These are phyloP conservation scores for Geotrichum europaeum DNA, from an alignment of 1,139 yeast species.

Conservation along the genomic window DNA sequence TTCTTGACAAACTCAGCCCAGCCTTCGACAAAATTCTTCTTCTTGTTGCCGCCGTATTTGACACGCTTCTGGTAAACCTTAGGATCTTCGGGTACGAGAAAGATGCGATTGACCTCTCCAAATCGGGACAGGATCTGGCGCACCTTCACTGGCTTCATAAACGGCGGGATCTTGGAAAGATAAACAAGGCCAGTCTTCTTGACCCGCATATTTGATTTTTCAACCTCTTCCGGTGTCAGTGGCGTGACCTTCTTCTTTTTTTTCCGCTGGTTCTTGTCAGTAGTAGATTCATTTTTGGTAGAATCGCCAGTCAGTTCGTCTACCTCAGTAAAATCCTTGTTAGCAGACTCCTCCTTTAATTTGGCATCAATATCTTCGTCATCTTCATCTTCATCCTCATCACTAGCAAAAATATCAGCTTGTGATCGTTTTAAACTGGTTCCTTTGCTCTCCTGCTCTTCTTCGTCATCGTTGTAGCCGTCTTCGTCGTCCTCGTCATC, in stretches of 20 bases:
- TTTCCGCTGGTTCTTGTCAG: slow-evolving; percentile 2
- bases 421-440: slow-evolving; percentile 6
- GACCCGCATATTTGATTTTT: slow-evolving; percentile 36
- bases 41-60: slow-evolving; percentile 91
- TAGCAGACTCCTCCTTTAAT: slow-evolving; percentile 8
- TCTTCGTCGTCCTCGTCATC: slow-evolving; percentile 14
- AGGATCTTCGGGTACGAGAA: slow-evolving; percentile 80
- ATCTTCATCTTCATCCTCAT: slow-evolving; percentile 14
- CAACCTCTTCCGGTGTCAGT: slow-evolving; percentile 31
- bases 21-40: slow-evolving; percentile 83
- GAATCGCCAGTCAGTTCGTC: slow-evolving; percentile 4
- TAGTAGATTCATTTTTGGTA: neutral
- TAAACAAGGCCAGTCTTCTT: slow-evolving; percentile 87
- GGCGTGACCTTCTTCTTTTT: slow-evolving; percentile 26
- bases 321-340: slow-evolving; percentile 8
- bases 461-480: slow-evolving; percentile 11
- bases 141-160: slow-evolving; percentile 90
- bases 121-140: slow-evolving; percentile 73
- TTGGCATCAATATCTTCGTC: slow-evolving; percentile 16
- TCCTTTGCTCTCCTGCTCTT: slow-evolving; percentile 12
- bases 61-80: slow-evolving; percentile 59
- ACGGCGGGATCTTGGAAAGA: slow-evolving; percentile 86
- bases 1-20: slow-evolving; percentile 92
- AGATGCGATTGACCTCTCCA: slow-evolving; percentile 81
- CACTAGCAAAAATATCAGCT: slow-evolving; percentile 11